phyloP scores from a whole-genome alignment of 331 rosid species.

The Dryas integrifolia region DNA sequence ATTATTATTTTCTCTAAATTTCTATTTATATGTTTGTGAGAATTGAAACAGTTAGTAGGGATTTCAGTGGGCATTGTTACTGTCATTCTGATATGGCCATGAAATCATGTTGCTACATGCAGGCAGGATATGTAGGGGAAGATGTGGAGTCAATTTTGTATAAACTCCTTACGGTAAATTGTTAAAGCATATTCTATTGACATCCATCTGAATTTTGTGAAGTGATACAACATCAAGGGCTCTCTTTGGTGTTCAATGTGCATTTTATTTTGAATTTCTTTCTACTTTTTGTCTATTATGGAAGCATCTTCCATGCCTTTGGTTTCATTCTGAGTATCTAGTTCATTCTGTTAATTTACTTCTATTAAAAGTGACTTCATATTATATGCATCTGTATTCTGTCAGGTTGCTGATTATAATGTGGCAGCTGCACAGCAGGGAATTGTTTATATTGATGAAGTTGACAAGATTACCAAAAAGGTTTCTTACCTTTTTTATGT shows the following conservation, averaged over 20 bases:
- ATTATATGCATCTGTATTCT: neutral
- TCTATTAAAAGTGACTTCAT: neutral
- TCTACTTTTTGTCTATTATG: no score
- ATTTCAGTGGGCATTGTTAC: slow-evolving; percentile 10
- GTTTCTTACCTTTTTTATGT: slow-evolving; percentile 30
- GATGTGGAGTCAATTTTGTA: slow-evolving; percentile 93
- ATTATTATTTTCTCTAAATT: neutral
- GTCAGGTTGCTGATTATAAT: slow-evolving; percentile 89
- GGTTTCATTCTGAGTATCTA: neutral
- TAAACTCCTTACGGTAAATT: slow-evolving; percentile 80
- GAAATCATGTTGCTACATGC: slow-evolving; percentile 31
- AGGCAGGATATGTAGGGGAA: slow-evolving; percentile 99
- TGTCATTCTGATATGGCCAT: slow-evolving; percentile 20
- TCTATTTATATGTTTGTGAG: neutral
- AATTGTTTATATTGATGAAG: slow-evolving; percentile 96
- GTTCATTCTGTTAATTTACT: neutral
- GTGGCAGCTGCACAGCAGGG: slow-evolving; percentile 97
- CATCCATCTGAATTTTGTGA: neutral
- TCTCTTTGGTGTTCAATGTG: neutral
- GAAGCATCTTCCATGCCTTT: neutral
- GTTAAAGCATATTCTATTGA: neutral
- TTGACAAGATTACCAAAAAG: slow-evolving; percentile 96
- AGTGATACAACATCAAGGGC: neutral
- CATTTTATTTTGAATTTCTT: neutral
- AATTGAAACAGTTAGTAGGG: neutral